phyloP scores from a whole-genome alignment of 495 filamentous ascomycete genomes.

The Tuber umbilicatum region DNA sequence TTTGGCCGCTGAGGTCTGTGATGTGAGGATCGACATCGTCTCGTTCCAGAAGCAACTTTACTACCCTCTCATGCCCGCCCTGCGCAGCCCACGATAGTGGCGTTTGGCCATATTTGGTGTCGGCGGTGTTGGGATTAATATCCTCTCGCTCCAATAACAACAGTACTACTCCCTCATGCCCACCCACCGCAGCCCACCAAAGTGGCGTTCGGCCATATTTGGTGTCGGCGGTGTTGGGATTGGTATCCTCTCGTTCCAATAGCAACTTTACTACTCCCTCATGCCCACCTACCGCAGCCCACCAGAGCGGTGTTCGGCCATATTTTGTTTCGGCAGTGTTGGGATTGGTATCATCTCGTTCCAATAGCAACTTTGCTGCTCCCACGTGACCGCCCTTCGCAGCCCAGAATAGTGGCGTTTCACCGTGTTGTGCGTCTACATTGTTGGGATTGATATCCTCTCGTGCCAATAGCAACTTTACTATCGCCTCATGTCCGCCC shows the following conservation, averaged over 20 bases:
- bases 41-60: neutral
- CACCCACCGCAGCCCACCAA: neutral
- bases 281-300: no score
- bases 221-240: neutral
- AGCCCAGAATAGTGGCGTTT: no score
- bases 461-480: no score
- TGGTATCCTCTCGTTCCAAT: neutral
- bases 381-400: neutral
- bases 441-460: no score
- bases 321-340: no score
- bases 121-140: neutral
- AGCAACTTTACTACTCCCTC: neutral
- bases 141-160: neutral
- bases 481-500: no score
- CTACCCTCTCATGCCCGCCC: neutral
- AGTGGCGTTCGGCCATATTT: neutral
- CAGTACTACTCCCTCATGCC: neutral
- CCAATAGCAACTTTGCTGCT: no score
- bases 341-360: no score
- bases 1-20: neutral
- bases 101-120: no score
- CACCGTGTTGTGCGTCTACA: no score
- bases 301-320: no score
- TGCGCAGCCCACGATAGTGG: no score
- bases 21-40: neutral